These are phyloP conservation scores for Kalmusia sp. DNA, from an alignment of 2,329 filamentous ascomycete genomes.

Conservation along the genomic window DNA sequence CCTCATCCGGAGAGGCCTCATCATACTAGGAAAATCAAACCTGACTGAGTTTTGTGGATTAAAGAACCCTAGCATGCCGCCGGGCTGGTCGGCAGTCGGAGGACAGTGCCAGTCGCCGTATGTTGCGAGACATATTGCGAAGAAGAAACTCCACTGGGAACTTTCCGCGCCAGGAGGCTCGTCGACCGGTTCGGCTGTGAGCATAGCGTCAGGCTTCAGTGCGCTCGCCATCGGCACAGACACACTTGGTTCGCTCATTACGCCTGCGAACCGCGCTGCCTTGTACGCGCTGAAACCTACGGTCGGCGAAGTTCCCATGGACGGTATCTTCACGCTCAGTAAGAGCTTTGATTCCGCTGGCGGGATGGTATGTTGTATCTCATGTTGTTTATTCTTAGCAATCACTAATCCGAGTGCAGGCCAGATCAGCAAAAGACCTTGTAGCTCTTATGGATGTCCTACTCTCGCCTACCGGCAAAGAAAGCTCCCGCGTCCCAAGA, in stretches of 20 bases:
- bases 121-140: constrained; percentile 46
- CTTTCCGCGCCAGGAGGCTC: constrained; percentile 47
- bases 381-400: not conserved
- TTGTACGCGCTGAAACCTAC: constrained; percentile 50
- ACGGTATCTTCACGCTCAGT: constrained; percentile 44
- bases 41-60: constrained; percentile 48
- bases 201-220: constrained; percentile 49
- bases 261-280: constrained; percentile 48
- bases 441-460: constrained; percentile 42
- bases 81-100: constrained; percentile 50
- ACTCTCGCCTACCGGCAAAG: constrained; percentile 39
- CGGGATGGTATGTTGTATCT: constrained; percentile 32
- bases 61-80: constrained; percentile 45
- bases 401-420: constrained; percentile 19
- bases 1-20: constrained; percentile 47
- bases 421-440: constrained; percentile 45
- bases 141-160: constrained; percentile 45
- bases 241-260: constrained; percentile 48
- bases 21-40: constrained; percentile 53
- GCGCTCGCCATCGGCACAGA: constrained; percentile 51
- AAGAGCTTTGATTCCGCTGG: constrained; percentile 44
- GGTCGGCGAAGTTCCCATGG: constrained; percentile 43
- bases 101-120: constrained; percentile 49
- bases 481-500: constrained; percentile 28
- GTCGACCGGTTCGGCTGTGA: constrained; percentile 48